These are phyloP conservation scores for Corylus heterophylla DNA, from an alignment of 306 rosid species.

Conservation along the genomic window DNA sequence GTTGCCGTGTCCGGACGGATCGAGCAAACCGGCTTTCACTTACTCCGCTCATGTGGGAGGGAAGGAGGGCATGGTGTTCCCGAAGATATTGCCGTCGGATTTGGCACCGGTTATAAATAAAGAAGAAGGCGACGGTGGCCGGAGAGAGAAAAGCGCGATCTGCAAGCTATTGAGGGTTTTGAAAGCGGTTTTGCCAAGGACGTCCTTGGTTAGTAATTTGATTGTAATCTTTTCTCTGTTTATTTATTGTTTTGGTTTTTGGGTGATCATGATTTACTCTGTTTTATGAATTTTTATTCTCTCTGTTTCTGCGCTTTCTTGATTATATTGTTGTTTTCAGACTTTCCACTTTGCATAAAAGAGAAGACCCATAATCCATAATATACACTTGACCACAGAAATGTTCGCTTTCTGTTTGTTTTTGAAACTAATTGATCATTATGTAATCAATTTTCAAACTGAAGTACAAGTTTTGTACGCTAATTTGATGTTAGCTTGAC, in stretches of 20 bases:
- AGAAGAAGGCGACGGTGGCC: not conserved
- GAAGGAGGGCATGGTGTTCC: constrained; percentile 3
- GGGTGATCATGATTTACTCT: not conserved
- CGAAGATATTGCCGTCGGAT: not conserved
- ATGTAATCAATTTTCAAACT: not conserved
- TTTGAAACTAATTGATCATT: not conserved
- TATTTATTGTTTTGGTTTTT: not conserved
- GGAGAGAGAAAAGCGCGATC: not conserved
- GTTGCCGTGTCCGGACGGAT: not conserved
- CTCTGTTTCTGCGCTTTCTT: not conserved
- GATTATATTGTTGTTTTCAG: not conserved
- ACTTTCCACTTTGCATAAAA: not conserved
- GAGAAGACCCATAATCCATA: not conserved
- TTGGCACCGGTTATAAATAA: not conserved
- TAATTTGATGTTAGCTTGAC: not conserved
- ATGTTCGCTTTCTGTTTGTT: not conserved
- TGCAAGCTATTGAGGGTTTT: constrained; percentile 13
- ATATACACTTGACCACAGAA: not conserved
- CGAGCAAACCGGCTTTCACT: not conserved
- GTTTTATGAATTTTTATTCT: not conserved
- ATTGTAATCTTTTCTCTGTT: not conserved
- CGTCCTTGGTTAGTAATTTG: constrained; percentile 9
- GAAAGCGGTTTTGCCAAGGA: constrained; percentile 25
- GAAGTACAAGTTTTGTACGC: not conserved
- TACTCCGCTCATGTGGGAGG: not conserved